Evolutionary conservation across 1,284 basidiomycete species (phyloP), one percentile per base, ranked within the genome.

Genomic region (Trametes pubescens): DNA sequence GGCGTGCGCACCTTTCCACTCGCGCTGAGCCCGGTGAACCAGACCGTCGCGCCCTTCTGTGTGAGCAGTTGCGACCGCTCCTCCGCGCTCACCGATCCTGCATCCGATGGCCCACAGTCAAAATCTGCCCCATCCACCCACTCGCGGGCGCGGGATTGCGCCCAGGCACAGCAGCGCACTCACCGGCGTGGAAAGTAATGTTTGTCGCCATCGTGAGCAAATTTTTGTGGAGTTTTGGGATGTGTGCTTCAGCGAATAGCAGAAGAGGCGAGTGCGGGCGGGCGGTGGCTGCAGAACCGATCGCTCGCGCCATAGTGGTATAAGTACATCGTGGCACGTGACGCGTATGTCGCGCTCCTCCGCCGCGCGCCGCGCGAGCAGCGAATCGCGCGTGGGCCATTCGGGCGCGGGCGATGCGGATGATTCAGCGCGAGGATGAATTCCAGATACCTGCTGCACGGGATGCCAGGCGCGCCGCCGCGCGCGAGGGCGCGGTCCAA

Each of bases 11-110:
- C 93, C 86, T 96, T 96, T 61, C 95, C 95, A 73, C 89, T 91
- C 29, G 93, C 95, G 72, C 91, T 94, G 35, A 97, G 86, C 26
- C 96, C 96, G n/a, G 96, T 98, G 65, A 98, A 81, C 96, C 96
- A 98, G 73, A 98, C 86, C 0, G 96, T 98, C 7, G 91, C 86
- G 26, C 96, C 96, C 70, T 86, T 90, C 75, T 98, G 96, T 21
- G 85, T 80, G 32, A 96, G 81, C 22, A 94, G 77, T 37, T 82
- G 72, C 22, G 82, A 78, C 64, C 95, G 90, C 80, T 97, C 94
- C 46, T 81, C 72, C 24, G 79, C 74, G 51, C 81, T 82, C 43
- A 96, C 91, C 46, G 93, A 91, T 60, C 94, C 94, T 94, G 71
- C 14, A 35, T 8, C 2, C 11, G 18, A 16, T 14, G 14, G 16